A percentile compares a stretch with the other conserved stretches of the same genome.
Evolutionary conservation across 2,329 filamentous ascomycete genomes (phyloP).

Genomic region (Calonectria montana): DNA sequence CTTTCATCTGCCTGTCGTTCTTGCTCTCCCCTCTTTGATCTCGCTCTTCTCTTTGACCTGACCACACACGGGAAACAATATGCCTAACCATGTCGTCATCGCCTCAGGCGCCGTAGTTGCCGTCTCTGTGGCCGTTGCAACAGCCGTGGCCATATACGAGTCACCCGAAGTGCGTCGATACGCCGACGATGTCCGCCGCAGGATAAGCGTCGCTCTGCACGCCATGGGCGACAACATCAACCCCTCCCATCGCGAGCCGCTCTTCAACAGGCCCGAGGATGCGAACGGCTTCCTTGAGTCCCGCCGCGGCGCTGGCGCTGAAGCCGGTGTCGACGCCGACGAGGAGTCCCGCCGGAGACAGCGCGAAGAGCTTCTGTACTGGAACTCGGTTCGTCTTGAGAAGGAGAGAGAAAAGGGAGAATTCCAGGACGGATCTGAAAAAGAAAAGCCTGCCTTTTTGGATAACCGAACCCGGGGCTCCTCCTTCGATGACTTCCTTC

Average conservation of each 20-base stretch:
- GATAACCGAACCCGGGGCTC: constrained; percentile 45
- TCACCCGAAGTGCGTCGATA: constrained; percentile 72
- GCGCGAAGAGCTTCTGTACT: constrained; percentile 73
- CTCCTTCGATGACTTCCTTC: constrained; percentile 71
- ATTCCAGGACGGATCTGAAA: constrained; percentile 30
- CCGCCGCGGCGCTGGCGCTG: constrained; percentile 53
- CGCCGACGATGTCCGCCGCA: constrained; percentile 70
- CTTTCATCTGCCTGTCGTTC: background rate
- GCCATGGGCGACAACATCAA: constrained; percentile 68
- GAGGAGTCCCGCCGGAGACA: constrained; percentile 71
- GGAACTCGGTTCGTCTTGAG: constrained; percentile 68
- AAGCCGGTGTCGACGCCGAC: constrained; percentile 68
- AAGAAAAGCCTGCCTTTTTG: background rate
- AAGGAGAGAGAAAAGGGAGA: constrained; percentile 53
- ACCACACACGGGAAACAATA: constrained; percentile 39
- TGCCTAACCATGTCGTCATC: constrained; percentile 68
- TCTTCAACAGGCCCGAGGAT: constrained; percentile 75
- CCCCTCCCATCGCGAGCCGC: constrained; percentile 60
- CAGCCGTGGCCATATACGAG: constrained; percentile 72
- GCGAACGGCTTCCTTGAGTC: constrained; percentile 72
- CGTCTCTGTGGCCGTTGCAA: constrained; percentile 67
- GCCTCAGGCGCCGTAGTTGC: constrained; percentile 69
- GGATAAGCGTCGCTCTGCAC: constrained; percentile 70
- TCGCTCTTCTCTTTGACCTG: background rate
- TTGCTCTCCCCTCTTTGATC: background rate